These are phyloP conservation scores for Phytopythium chamaehyphon DNA, from an alignment of 352 stramenopile genomes.

Conservation along the genomic window DNA sequence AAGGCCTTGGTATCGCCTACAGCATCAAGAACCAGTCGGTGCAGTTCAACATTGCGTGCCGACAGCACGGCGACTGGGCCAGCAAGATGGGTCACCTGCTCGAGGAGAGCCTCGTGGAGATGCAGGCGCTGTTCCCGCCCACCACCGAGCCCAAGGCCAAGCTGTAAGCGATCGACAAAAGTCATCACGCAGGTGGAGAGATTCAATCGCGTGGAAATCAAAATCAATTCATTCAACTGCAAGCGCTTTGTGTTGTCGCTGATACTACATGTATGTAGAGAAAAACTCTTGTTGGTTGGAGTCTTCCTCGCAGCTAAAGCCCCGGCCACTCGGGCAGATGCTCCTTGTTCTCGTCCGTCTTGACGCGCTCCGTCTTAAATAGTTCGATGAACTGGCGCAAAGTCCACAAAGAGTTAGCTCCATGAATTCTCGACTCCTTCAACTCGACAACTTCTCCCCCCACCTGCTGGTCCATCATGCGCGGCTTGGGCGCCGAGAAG, in stretches of 20 bases:
- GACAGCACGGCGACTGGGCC: slow-evolving; percentile 41
- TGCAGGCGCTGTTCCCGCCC: slow-evolving; percentile 60
- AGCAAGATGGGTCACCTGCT: slow-evolving; percentile 67
- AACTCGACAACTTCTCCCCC: background rate
- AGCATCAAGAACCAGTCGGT: slow-evolving; percentile 77
- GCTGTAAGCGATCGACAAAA: slow-evolving; percentile 14
- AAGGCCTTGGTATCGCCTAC: slow-evolving; percentile 78
- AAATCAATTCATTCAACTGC: too few species aligned
- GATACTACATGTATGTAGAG: too few species aligned
- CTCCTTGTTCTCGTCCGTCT: slow-evolving; percentile 41
- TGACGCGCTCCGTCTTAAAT: slow-evolving; percentile 78
- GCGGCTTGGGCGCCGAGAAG: slow-evolving; percentile 78
- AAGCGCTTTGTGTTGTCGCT: too few species aligned
- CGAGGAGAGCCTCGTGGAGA: slow-evolving; percentile 73
- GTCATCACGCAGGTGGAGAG: background rate
- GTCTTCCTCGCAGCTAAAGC: slow-evolving; percentile 15
- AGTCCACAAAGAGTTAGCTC: background rate
- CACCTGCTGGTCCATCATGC: slow-evolving; percentile 88
- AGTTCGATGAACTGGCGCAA: slow-evolving; percentile 70
- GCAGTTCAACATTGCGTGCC: slow-evolving; percentile 83
- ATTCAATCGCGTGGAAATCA: too few species aligned
- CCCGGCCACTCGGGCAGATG: slow-evolving; percentile 65
- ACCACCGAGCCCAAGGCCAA: slow-evolving; percentile 28
- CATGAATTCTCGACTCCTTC: too few species aligned
- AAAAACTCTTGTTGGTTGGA: too few species aligned